Conservation (phyloP, 306 rosid species). For the Quercus alba region DNA sequence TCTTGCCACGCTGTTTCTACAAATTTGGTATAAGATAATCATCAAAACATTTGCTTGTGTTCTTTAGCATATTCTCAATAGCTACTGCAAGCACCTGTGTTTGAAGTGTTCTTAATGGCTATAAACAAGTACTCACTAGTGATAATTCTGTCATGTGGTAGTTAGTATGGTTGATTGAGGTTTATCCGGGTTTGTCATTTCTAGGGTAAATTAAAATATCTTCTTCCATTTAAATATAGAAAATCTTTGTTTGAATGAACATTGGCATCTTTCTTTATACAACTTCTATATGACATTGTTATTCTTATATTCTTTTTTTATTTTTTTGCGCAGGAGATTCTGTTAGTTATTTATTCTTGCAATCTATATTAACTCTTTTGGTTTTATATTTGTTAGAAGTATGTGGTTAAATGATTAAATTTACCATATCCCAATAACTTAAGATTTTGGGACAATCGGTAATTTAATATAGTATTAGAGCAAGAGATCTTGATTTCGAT, state of each 20-base stretch:
- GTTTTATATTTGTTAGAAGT: constrained; percentile 4
- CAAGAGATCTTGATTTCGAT: too few species aligned
- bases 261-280: not conserved
- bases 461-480: too few species aligned
- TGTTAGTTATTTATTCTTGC: constrained; percentile 5
- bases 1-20: not conserved
- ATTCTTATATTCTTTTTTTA: not conserved
- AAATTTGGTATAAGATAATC: not conserved
- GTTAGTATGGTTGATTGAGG: not conserved
- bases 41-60: not conserved
- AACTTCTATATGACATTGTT: not conserved
- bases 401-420: too few species aligned
- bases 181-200: not conserved
- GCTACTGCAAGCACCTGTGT: not conserved
- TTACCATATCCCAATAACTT: too few species aligned
- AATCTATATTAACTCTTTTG: constrained; percentile 3
- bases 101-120: not conserved
- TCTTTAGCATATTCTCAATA: not conserved
- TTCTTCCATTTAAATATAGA: not conserved
- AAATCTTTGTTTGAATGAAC: not conserved
- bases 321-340: not conserved
- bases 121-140: not conserved
- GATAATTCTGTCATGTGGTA: not conserved
- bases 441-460: too few species aligned
- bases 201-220: not conserved